phyloP scores from a whole-genome alignment of 345 rosid genomes.

The Lepidium sativum region DNA sequence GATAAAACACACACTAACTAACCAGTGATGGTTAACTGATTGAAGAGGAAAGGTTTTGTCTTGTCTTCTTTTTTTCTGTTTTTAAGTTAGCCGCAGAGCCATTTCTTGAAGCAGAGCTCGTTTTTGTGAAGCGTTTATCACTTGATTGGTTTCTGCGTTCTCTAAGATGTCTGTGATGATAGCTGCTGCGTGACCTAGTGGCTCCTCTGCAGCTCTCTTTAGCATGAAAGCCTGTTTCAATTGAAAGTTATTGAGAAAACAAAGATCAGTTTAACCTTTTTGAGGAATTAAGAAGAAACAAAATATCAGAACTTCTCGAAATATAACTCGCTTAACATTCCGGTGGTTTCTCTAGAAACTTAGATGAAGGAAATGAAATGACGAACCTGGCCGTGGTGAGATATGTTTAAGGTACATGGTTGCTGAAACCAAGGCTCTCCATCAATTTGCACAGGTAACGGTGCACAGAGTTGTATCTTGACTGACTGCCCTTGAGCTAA shows the following conservation, averaged over 20 bases:
- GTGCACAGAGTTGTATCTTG: conserved; percentile 74
- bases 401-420: conserved; percentile 64
- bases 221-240: conserved; percentile 83
- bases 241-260: background rate
- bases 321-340: too few species aligned
- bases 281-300: background rate
- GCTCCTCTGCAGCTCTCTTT: conserved; percentile 78
- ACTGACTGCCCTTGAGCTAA: conserved; percentile 93
- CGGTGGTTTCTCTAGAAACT: background rate
- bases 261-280: background rate
- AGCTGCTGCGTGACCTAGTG: conserved; percentile 93
- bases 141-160: conserved; percentile 76
- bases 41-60: conserved; percentile 1
- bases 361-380: background rate
- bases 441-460: conserved; percentile 86
- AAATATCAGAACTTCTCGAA: too few species aligned
- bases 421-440: conserved; percentile 97
- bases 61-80: background rate
- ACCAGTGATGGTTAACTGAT: conserved; percentile 10
- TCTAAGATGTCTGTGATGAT: conserved; percentile 85
- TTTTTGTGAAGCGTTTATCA: conserved; percentile 83
- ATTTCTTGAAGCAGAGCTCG: conserved; percentile 93
- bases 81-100: conserved; percentile 74
- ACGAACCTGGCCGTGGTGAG: conserved; percentile 90
- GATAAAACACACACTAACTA: background rate